Evolutionary conservation across 768 basidiomycete genomes (phyloP).

Genomic region (Lactifluus subvellereus): DNA sequence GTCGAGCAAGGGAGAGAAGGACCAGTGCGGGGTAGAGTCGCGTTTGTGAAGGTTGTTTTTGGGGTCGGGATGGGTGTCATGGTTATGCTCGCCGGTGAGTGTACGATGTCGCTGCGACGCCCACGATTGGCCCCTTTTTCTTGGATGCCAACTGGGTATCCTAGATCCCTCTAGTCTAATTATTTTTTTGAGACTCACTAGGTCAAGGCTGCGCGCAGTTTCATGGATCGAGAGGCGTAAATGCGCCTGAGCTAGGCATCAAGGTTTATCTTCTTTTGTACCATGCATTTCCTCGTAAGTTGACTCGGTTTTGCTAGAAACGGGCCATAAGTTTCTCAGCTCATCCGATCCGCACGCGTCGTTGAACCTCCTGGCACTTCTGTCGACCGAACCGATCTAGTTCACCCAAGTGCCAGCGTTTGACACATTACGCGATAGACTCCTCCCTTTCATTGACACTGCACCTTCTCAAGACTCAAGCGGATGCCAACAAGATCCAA

Average conservation of each 20-base stretch:
- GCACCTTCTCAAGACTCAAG: conserved; percentile 29
- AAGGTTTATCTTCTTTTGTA: conserved; percentile 72
- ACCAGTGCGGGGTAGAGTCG: conserved; percentile 47
- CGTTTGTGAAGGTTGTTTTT: conserved; percentile 83
- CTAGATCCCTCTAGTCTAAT: background rate
- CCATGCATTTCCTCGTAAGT: conserved; percentile 76
- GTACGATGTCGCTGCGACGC: conserved; percentile 65
- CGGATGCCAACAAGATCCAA: conserved; percentile 39
- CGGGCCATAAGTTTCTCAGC: conserved; percentile 38
- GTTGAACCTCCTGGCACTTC: conserved; percentile 51
- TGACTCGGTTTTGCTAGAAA: background rate
- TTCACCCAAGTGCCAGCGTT: conserved; percentile 67
- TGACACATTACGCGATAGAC: conserved; percentile 56
- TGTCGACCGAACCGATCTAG: conserved; percentile 70
- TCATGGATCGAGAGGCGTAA: conserved; percentile 66
- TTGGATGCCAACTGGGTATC: conserved; percentile 63
- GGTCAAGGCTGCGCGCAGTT: conserved; percentile 37
- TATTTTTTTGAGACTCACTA: too few species aligned
- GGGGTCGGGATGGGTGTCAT: conserved; percentile 56
- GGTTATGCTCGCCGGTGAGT: conserved; percentile 47
- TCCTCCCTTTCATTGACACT: conserved; percentile 55
- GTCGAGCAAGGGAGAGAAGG: conserved; percentile 21
- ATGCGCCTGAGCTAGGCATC: conserved; percentile 60
- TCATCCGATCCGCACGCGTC: conserved; percentile 56
- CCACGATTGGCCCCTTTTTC: conserved; percentile 82